Conservation (phyloP, 768 basidiomycete genomes). For the Clathrus columnatus region DNA sequence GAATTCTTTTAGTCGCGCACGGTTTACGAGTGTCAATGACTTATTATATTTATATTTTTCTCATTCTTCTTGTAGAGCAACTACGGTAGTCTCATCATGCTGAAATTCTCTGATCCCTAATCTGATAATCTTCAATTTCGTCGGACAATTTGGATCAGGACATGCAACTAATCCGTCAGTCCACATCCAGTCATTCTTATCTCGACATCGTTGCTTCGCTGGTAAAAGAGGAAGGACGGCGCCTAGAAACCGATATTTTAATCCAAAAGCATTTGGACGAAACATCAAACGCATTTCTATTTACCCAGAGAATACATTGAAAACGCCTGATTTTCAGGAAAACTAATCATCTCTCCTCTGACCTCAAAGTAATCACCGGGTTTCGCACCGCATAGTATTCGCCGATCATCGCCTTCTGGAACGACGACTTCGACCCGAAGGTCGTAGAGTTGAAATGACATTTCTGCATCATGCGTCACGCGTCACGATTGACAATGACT, state of each 20-base stretch:
- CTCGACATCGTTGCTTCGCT: constrained; percentile 51
- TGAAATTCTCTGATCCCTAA: constrained; percentile 44
- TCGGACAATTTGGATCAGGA: constrained; percentile 58
- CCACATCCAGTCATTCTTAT: constrained; percentile 59
- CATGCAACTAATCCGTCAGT: constrained; percentile 58
- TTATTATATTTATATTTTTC: too few relatives aligned
- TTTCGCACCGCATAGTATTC: constrained; percentile 57
- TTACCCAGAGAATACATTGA: constrained; percentile 60
- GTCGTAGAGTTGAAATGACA: constrained; percentile 54
- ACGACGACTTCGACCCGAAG: constrained; percentile 56
- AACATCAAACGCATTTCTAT: constrained; percentile 7
- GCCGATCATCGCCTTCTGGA: constrained; percentile 35
- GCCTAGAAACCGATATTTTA: constrained; percentile 25
- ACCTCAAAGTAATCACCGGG: constrained; percentile 54
- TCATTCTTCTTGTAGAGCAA: constrained; percentile 22
- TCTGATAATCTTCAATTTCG: constrained; percentile 42
- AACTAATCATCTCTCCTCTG: constrained; percentile 53
- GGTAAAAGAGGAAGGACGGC: constrained; percentile 58
- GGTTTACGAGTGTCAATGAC: neutral
- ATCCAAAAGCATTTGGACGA: neutral
- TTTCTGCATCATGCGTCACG: constrained; percentile 18
- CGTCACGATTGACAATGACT: too few relatives aligned
- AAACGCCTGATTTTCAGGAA: constrained; percentile 55
- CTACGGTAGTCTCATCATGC: constrained; percentile 45
- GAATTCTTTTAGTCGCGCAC: too few relatives aligned